phyloP scores from a whole-genome alignment of 2,329 filamentous ascomycete species.

The Cordyceps pruinosa region DNA sequence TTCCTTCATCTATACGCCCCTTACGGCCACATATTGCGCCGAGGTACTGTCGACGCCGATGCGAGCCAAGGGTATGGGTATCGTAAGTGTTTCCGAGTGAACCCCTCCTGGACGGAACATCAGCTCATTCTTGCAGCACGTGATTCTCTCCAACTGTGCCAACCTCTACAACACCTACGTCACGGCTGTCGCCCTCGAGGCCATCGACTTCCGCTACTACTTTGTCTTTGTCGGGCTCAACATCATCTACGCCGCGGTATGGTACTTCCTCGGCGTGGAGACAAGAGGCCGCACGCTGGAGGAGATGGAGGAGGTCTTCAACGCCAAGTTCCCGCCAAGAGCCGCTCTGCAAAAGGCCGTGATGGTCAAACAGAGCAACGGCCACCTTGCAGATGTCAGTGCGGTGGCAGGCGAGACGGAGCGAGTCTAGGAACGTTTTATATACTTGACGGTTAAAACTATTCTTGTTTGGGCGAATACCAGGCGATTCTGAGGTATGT shows the following conservation, averaged over 20 bases:
- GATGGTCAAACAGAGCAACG: constrained; percentile 21
- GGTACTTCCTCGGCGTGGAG: constrained; percentile 26
- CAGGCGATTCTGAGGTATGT: no score
- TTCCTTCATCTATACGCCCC: constrained; percentile 44
- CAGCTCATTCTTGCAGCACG: background rate
- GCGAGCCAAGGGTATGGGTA: constrained; percentile 29
- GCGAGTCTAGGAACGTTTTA: background rate
- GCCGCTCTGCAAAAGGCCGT: constrained; percentile 29
- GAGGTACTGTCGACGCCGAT: constrained; percentile 27
- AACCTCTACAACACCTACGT: constrained; percentile 28
- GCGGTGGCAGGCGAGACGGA: constrained; percentile 2
- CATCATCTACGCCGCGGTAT: constrained; percentile 21
- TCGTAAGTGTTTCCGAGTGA: constrained; percentile 18
- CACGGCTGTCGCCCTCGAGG: constrained; percentile 24
- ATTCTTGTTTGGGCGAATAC: no score
- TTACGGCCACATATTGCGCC: constrained; percentile 31
- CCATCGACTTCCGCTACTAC: constrained; percentile 26
- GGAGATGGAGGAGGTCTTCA: constrained; percentile 37
- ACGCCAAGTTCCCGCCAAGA: constrained; percentile 29
- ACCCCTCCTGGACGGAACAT: no score
- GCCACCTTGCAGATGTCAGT: constrained; percentile 16
- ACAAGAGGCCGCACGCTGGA: constrained; percentile 32
- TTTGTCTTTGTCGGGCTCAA: constrained; percentile 27
- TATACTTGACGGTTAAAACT: no score
- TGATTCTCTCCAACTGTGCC: constrained; percentile 25